Percentiles rank a stretch among this genome's conserved stretches.
phyloP scores from a whole-genome alignment of 108 stramenopile species.

The Fistulifera solaris region DNA sequence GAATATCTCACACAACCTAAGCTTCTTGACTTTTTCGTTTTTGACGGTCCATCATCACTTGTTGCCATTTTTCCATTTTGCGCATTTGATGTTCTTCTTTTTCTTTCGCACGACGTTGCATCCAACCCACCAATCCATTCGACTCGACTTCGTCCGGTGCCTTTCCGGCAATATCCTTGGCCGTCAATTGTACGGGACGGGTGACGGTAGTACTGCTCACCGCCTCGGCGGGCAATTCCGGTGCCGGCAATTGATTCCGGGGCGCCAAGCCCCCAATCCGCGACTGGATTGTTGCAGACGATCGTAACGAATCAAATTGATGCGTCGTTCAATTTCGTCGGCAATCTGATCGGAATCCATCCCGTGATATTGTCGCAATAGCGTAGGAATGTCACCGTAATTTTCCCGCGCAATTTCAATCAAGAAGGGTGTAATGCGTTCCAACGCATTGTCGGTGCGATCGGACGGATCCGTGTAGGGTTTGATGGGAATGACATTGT shows the following conservation, averaged over 20 bases:
- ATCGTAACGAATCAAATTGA: conserved; percentile 36
- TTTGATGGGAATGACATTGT: conserved; percentile 90
- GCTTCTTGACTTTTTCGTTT: conserved; percentile 34
- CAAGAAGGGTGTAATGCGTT: conserved; percentile 75
- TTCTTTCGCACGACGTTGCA: conserved; percentile 71
- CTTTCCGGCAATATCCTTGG: conserved; percentile 79
- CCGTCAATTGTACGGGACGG: conserved; percentile 48
- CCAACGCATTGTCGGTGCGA: conserved; percentile 62
- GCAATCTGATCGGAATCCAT: conserved; percentile 87
- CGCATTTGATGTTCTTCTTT: conserved; percentile 71
- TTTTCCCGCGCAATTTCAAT: conserved; percentile 79
- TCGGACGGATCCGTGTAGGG: conserved; percentile 83
- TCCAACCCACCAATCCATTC: conserved; percentile 59
- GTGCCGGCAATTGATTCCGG: conserved; percentile 38
- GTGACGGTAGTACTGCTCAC: conserved; percentile 1
- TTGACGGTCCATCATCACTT: conserved; percentile 84
- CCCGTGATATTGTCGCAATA: conserved; percentile 63
- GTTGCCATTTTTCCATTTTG: conserved; percentile 85
- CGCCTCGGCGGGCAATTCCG: conserved; percentile 36
- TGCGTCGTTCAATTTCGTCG: conserved; percentile 70
- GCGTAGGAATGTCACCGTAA: conserved; percentile 59
- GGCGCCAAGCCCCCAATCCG: conserved; percentile 66
- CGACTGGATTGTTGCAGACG: conserved; percentile 32
- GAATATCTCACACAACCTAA: no score
- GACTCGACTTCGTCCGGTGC: conserved; percentile 31